Conservation (phyloP, 345 rosid genomes). For the Pugionium dolabratum region DNA sequence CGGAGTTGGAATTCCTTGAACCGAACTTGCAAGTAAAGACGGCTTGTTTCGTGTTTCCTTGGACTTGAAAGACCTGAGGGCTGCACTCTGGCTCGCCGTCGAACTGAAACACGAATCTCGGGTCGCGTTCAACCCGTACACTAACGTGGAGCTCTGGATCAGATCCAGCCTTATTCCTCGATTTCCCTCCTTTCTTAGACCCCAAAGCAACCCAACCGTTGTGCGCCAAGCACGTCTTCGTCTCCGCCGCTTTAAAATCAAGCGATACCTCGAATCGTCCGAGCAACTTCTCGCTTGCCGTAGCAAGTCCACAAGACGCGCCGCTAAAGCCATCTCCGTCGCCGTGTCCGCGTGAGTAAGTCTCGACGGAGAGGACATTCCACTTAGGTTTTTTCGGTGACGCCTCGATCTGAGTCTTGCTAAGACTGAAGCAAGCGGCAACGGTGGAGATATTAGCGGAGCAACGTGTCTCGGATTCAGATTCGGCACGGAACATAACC, state of each 20-base stretch:
- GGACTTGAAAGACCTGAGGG: constrained; percentile 93
- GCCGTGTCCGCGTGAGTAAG: constrained; percentile 43
- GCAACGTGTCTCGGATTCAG: constrained; percentile 39
- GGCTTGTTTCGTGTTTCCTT: constrained; percentile 78
- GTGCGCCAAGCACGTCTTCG: constrained; percentile 55
- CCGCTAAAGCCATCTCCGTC: constrained; percentile 35
- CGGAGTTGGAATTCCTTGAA: constrained; percentile 49
- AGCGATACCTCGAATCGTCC: constrained; percentile 59
- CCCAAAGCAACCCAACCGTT: constrained; percentile 71
- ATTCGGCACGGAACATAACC: constrained; percentile 32
- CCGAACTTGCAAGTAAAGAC: constrained; percentile 97
- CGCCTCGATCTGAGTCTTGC: constrained; percentile 53
- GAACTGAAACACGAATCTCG: constrained; percentile 85
- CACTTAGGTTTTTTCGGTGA: constrained; percentile 32
- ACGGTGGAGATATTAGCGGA: constrained; percentile 43
- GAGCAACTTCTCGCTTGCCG: constrained; percentile 52
- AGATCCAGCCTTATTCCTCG: constrained; percentile 40
- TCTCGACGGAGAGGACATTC: constrained; percentile 47
- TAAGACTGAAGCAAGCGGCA: constrained; percentile 68
- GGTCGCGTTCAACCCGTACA: constrained; percentile 76
- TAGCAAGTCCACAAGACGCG: constrained; percentile 48
- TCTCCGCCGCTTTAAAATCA: constrained; percentile 63
- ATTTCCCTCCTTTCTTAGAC: constrained; percentile 28
- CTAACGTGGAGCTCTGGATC: constrained; percentile 51
- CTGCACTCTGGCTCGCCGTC: constrained; percentile 94